Evolutionary conservation across 345 rosid genomes (phyloP).

Genomic region (Citrus unshiu): DNA sequence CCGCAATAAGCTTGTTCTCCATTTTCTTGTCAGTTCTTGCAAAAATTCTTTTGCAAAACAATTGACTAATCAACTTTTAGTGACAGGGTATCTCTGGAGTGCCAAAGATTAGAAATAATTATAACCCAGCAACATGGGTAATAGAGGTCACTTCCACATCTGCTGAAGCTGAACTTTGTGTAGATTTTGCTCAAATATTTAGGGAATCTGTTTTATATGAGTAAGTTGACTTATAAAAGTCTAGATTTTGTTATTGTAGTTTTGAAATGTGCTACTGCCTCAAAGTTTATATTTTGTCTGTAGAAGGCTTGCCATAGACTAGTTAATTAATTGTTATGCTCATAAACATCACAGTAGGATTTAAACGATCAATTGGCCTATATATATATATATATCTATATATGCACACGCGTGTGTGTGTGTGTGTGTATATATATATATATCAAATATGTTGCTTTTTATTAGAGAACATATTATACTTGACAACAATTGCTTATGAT

Average conservation of each 20-base stretch:
- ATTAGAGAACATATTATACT: too few relatives aligned
- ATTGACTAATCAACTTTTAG: neutral
- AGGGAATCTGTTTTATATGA: conserved; percentile 36
- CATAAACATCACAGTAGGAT: too few relatives aligned
- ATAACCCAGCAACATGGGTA: conserved; percentile 91
- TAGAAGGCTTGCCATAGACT: neutral
- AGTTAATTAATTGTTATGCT: neutral
- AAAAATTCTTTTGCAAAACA: neutral
- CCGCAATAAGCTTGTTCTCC: neutral
- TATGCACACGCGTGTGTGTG: too few relatives aligned
- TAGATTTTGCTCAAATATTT: conserved; percentile 58
- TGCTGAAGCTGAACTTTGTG: conserved; percentile 48
- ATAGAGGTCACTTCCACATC: conserved; percentile 61
- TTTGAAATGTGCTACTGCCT: neutral
- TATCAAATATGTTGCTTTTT: too few relatives aligned
- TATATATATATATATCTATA: too few relatives aligned
- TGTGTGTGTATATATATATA: too few relatives aligned
- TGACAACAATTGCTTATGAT: neutral
- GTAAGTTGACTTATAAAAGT: conserved; percentile 34
- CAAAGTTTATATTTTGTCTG: too few relatives aligned
- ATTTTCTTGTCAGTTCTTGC: neutral
- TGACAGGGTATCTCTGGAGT: conserved; percentile 55
- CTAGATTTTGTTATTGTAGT: neutral
- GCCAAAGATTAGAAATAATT: conserved; percentile 53
- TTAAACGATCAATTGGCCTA: too few relatives aligned